Percentiles rank a stretch among this genome's conserved stretches.
phyloP scores from a whole-genome alignment of 352 stramenopile species.

The Thraustochytrium sp. region DNA sequence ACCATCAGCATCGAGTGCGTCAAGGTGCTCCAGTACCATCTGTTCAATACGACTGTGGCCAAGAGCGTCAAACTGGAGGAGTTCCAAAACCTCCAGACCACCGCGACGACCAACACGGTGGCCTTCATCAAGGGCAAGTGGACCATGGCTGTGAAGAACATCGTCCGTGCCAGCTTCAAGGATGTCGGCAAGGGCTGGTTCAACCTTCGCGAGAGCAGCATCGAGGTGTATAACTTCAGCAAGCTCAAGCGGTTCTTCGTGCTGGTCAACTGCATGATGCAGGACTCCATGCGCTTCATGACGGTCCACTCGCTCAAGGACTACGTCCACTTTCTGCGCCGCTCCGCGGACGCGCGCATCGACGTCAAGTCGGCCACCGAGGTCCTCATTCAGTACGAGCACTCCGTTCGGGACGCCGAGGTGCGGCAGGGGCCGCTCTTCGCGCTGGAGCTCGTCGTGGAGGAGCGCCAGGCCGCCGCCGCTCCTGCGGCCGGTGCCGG shows the following conservation, averaged over 20 bases:
- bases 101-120: background rate
- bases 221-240: slow-evolving; percentile 61
- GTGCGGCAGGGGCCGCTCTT: slow-evolving; percentile 48
- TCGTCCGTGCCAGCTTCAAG: slow-evolving; percentile 44
- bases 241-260: slow-evolving; percentile 61
- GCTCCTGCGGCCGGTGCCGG: background rate
- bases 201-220: slow-evolving; percentile 60
- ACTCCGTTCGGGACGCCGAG: background rate
- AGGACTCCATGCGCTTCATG: slow-evolving; percentile 57
- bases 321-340: slow-evolving; percentile 47
- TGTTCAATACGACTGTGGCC: slow-evolving; percentile 39
- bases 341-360: slow-evolving; percentile 45
- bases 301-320: slow-evolving; percentile 48
- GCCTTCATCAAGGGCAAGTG: slow-evolving; percentile 55
- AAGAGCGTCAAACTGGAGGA: slow-evolving; percentile 46
- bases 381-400: slow-evolving; percentile 44
- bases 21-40: slow-evolving; percentile 28
- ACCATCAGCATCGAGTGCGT: slow-evolving; percentile 32
- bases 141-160: slow-evolving; percentile 45
- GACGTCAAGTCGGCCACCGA: slow-evolving; percentile 32
- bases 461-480: background rate
- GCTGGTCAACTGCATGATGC: slow-evolving; percentile 65
- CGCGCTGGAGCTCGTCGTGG: slow-evolving; percentile 53
- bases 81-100: slow-evolving; percentile 42
- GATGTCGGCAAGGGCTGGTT: slow-evolving; percentile 57